Evolutionary conservation across 306 rosid species (phyloP), one percentile per base, ranked within the genome.

Genomic region (Vigna unguiculata): DNA sequence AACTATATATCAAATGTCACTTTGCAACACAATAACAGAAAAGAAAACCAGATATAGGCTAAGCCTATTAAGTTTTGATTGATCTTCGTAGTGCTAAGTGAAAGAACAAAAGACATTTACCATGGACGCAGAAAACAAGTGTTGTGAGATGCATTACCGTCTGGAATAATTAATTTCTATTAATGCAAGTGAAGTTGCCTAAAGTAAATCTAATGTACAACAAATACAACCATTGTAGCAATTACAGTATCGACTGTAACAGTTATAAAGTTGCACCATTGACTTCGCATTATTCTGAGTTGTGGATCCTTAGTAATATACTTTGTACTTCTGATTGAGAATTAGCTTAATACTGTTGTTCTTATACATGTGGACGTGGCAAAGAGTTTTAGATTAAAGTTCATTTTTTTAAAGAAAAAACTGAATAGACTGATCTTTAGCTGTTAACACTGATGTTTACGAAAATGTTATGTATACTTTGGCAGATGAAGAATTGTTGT

Each of bases 1-100:
- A 77, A 86, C 30, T 38, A 69, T n/a, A n/a, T n/a, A n/a, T 49
- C n/a, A 49, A 38, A 15, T 16, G 46, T 32, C 62, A 52, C 51
- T 20, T 0, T 60, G 57, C 32, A 12, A 60, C 36, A 60, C 9
- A 21, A 22, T 47, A 53, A 62, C 24, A 62, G 17, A 47, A 34
- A 71, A 62, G 17, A 47, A 34, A 71, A 10, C 5, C 32, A 8
- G 22, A 49, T 19, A 19, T 36, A 21, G 77, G 19, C 21, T 51
- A 58, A 10, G 38, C 46, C 25, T 68, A 1, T 24, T 57, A n/a
- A 24, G 36, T 57, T 67, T 67, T 63, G 30, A 72, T 43, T 68
- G 67, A 68, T 72, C 15, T 10, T n/a, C 32, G 4, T 53, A 40
- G 24, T 54, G 22, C 59, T 25, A 22, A 21, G n/a, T 5, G 24